Evolutionary conservation across 2,329 filamentous ascomycete species (phyloP).

Genomic region (Aureobasidium mangrovei): DNA sequence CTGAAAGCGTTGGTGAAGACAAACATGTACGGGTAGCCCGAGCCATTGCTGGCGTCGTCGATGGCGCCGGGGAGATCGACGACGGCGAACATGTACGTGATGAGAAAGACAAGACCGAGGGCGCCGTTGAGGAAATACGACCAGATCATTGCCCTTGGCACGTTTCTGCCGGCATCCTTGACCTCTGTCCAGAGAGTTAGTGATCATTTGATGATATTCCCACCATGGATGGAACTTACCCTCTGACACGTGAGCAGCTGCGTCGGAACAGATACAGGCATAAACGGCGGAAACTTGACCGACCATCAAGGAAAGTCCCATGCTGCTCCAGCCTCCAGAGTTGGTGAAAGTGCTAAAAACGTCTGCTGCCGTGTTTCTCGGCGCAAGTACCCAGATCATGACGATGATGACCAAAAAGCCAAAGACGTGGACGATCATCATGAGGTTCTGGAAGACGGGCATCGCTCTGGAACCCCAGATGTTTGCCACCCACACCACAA

Average conservation of each 20-base stretch:
- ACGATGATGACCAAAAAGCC: conserved; percentile 47
- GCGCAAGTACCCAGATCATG: conserved; percentile 35
- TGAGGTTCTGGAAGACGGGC: conserved; percentile 31
- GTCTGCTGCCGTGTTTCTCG: conserved; percentile 31
- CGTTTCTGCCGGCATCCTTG: conserved; percentile 32
- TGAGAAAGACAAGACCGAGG: conserved; percentile 22
- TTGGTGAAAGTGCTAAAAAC: conserved; percentile 44
- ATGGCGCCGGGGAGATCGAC: conserved; percentile 25
- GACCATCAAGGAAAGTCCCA: conserved; percentile 37
- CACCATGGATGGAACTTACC: background rate
- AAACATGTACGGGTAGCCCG: conserved; percentile 31
- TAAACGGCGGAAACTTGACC: conserved; percentile 22
- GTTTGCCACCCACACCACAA: conserved; percentile 39
- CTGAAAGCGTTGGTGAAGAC: conserved; percentile 27
- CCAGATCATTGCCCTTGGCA: conserved; percentile 35
- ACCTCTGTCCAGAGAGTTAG: conserved; percentile 29
- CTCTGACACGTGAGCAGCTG: conserved; percentile 4
- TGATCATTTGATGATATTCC: no score
- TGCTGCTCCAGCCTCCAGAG: conserved; percentile 35
- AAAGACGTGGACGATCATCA: conserved; percentile 39
- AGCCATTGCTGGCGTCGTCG: conserved; percentile 17
- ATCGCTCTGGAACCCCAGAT: conserved; percentile 27
- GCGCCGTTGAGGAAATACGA: conserved; percentile 29
- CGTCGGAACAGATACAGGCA: conserved; percentile 12
- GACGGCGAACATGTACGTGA: conserved; percentile 25